Base-by-base conservation (phyloP, 2,329 filamentous ascomycete species). In the Alternaria metachromatica region DNA sequence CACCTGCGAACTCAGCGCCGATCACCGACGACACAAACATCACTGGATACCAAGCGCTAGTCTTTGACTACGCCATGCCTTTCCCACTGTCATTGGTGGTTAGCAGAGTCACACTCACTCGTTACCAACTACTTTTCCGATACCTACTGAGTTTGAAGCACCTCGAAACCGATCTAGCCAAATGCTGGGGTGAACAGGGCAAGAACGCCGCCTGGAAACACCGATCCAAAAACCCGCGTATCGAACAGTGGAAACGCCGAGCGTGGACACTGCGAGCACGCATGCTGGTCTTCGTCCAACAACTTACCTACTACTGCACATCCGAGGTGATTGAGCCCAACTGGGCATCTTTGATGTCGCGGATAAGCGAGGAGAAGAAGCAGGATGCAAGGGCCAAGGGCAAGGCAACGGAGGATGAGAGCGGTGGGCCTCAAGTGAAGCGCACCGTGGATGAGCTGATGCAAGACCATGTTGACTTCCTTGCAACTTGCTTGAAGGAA, bases 381-480 rank as follows among this genome's bases (percentile, higher is more conserved):
- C 86, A 86, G 64, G 87, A 75, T 6, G 57, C 43, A 6, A 88
- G 60, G 82, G 84, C 12, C 77, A 78, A 66, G 75, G 80, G 61
- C 77, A 71, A 62, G 44, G 63, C 58, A 30, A 66, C 54, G 13
- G 72, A 70, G 73, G 44, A 80, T 77, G 71, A 66, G 5, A 61
- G 75, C 74, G 59, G 82, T 76, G 66, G 82, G 0, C 66, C 71
- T 5, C 72, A 86, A 60, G 85, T 85, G n/a, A 89, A 88, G 72
- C 80, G 94, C 41, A 99, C 96, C 0, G 96, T 99, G 1, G 96
- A 99, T 76, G 94, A 98, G 82, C 83, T 99, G 76, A 99, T 99
- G 96, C 93, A 98, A 82, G 94, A 98, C 76, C 96, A 99, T 81
- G 94, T 99, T 64, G 96, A 98, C 81, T 99, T 99, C 79, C 83